phyloP scores from a whole-genome alignment of 495 filamentous ascomycete species.

The Chaetomium tenue region DNA sequence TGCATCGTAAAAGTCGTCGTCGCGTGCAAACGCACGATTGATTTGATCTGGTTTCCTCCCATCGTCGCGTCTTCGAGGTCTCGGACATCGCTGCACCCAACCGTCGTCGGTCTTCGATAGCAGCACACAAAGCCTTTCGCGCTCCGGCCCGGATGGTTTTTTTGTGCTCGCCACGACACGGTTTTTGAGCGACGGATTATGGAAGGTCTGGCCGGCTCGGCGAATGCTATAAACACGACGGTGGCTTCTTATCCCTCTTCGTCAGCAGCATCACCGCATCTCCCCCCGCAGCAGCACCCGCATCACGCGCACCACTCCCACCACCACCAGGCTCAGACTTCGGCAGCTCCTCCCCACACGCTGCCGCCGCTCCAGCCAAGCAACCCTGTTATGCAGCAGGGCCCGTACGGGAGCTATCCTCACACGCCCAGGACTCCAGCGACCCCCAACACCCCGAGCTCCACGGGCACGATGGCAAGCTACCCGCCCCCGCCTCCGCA shows the following conservation, averaged over 20 bases:
- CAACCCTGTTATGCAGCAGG: slow-evolving; percentile 58
- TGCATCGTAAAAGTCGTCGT: slow-evolving; percentile 21
- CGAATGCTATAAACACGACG: slow-evolving; percentile 42
- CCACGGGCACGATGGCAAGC: slow-evolving; percentile 59
- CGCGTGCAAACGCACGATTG: slow-evolving; percentile 16
- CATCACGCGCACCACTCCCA: slow-evolving; percentile 30
- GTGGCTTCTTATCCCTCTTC: slow-evolving; percentile 39
- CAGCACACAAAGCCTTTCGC: slow-evolving; percentile 30
- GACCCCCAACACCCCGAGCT: slow-evolving; percentile 60
- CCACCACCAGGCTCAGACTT: slow-evolving; percentile 56
- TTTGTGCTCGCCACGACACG: slow-evolving; percentile 27
- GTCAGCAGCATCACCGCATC: slow-evolving; percentile 33
- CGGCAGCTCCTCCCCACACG: slow-evolving; percentile 60
- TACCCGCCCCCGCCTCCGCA: slow-evolving; percentile 58
- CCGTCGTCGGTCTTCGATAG: not conserved
- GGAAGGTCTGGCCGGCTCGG: slow-evolving; percentile 40
- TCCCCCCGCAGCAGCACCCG: slow-evolving; percentile 15
- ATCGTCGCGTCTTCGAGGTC: slow-evolving; percentile 15
- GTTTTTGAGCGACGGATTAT: slow-evolving; percentile 42
- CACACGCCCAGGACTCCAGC: slow-evolving; percentile 63
- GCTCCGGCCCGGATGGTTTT: slow-evolving; percentile 38
- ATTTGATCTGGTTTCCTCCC: slow-evolving; percentile 11
- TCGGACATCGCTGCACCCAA: slow-evolving; percentile 11
- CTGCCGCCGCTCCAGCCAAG: slow-evolving; percentile 68
- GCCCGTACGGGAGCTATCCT: slow-evolving; percentile 58